A percentile compares a stretch with the other conserved stretches of the same genome.
Conservation (phyloP, 768 basidiomycete species). For the Zangia roseola region DNA sequence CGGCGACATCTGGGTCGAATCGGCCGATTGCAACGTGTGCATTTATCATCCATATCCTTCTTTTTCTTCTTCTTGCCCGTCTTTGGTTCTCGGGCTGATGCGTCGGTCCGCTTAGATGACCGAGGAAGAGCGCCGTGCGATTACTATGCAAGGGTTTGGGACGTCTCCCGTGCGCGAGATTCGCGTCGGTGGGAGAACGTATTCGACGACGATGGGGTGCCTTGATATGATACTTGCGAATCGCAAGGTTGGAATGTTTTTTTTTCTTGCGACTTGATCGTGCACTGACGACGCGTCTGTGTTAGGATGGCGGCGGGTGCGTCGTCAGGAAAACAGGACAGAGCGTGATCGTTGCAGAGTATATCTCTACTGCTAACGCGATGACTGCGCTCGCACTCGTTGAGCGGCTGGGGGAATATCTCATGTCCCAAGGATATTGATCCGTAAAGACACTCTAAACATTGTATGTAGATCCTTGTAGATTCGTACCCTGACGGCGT, state of each 20-base stretch:
- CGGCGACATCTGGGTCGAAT: constrained; percentile 33
- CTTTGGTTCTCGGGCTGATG: neutral
- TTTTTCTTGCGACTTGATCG: no score
- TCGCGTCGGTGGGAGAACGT: constrained; percentile 18
- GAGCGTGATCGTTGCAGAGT: constrained; percentile 27
- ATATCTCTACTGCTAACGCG: constrained; percentile 6
- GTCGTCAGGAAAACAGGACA: constrained; percentile 27
- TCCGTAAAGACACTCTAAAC: neutral
- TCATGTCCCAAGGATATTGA: constrained; percentile 25
- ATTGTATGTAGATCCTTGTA: constrained; percentile 1
- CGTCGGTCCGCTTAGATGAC: constrained; percentile 17
- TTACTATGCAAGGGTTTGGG: constrained; percentile 22
- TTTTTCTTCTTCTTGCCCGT: neutral
- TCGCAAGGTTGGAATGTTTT: constrained; percentile 10
- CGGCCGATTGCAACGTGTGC: constrained; percentile 26
- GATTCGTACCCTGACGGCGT: neutral
- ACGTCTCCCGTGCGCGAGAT: constrained; percentile 22
- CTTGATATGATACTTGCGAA: constrained; percentile 26
- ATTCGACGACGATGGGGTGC: constrained; percentile 28
- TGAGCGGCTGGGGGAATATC: constrained; percentile 22
- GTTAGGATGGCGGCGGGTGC: constrained; percentile 15
- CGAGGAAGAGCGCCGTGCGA: constrained; percentile 16
- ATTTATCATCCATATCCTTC: neutral
- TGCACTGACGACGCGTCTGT: no score
- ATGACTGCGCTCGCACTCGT: constrained; percentile 16